These are phyloP conservation scores for Daldinia bambusicola DNA, from an alignment of 495 filamentous ascomycete genomes.

Conservation along the genomic window DNA sequence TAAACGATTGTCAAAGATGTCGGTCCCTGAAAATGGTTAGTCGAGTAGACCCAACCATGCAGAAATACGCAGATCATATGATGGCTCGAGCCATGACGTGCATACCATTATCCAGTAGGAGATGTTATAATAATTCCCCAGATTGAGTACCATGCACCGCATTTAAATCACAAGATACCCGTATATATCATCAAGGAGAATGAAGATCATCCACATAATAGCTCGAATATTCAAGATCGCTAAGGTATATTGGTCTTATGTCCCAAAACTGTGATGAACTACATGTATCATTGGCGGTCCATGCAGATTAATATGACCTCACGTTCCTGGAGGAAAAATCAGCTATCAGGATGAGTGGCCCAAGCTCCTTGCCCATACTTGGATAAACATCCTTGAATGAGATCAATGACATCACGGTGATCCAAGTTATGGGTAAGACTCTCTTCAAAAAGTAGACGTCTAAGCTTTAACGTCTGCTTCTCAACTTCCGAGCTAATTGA, in stretches of 20 bases:
- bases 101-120: background rate
- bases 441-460: background rate
- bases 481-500: background rate
- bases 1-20: background rate
- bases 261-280: background rate
- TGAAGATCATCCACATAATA: background rate
- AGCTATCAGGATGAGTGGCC: conserved; percentile 35
- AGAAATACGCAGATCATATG: too few species aligned
- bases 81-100: background rate
- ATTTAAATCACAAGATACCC: background rate
- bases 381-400: conserved; percentile 12
- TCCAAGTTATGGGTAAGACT: conserved; percentile 3
- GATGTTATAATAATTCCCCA: background rate
- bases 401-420: conserved; percentile 42
- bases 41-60: background rate
- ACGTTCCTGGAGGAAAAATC: conserved; percentile 26
- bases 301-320: conserved; percentile 17
- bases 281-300: background rate
- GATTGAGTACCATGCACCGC: background rate
- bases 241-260: background rate
- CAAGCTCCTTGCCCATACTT: conserved; percentile 31
- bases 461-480: background rate
- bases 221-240: background rate
- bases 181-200: background rate
- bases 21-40: background rate